Conservation (phyloP, 1,284 basidiomycete genomes). For the Coniferiporia weirii region DNA sequence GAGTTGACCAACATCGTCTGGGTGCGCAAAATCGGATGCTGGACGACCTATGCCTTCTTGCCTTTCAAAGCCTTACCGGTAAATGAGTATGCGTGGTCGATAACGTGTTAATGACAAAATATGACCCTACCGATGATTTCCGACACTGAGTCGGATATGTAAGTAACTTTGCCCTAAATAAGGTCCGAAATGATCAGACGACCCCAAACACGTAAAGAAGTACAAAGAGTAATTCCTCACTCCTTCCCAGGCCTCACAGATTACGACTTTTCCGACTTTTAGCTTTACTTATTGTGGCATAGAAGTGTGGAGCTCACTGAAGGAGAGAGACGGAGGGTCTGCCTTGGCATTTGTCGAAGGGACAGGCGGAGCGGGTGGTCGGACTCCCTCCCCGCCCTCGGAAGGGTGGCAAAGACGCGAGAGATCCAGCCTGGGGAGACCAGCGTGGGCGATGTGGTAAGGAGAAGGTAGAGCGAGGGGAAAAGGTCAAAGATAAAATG, state of each 20-base stretch:
- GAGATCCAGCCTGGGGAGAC: slow-evolving; percentile 17
- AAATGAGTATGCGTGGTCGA: slow-evolving; percentile 3
- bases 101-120: background rate
- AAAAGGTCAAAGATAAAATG: background rate
- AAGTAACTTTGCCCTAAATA: slow-evolving; percentile 1
- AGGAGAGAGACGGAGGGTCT: slow-evolving; percentile 15
- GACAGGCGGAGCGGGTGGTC: background rate
- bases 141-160: slow-evolving; percentile 56
- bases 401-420: slow-evolving; percentile 17
- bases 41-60: slow-evolving; percentile 60
- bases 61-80: slow-evolving; percentile 57
- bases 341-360: slow-evolving; percentile 2
- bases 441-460: background rate
- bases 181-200: background rate
- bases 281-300: background rate
- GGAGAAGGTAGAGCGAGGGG: background rate
- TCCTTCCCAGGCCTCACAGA: slow-evolving; percentile 69
- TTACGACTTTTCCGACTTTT: slow-evolving; percentile 33
- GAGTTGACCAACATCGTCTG: slow-evolving; percentile 62
- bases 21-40: slow-evolving; percentile 67
- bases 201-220: background rate
- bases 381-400: slow-evolving; percentile 1
- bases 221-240: slow-evolving; percentile 30
- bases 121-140: slow-evolving; percentile 57
- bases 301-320: slow-evolving; percentile 12